Evolutionary conservation across 2,329 filamentous ascomycete species (phyloP).

Genomic region (Chlorencoelia australis): DNA sequence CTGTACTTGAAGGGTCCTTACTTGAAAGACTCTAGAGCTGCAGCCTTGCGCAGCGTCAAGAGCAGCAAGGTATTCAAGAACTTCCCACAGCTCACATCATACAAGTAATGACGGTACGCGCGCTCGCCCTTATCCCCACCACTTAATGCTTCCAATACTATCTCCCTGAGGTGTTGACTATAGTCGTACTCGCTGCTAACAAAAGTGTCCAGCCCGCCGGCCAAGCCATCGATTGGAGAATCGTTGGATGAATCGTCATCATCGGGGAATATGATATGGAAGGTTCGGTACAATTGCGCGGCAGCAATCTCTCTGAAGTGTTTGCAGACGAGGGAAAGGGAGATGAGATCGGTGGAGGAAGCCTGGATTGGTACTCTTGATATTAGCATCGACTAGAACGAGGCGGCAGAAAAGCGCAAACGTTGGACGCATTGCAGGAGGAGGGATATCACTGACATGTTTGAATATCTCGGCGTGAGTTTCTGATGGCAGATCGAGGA

Average conservation of each 20-base stretch:
- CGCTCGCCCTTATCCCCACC: constrained; percentile 42
- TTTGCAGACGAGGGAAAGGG: constrained; percentile 46
- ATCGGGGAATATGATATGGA: constrained; percentile 52
- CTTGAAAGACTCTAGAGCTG: constrained; percentile 45
- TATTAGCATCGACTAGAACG: background rate
- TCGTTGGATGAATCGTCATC: constrained; percentile 43
- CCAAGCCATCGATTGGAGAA: constrained; percentile 45
- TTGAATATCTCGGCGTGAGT: constrained; percentile 25
- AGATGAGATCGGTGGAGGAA: constrained; percentile 42
- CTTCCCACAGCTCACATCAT: constrained; percentile 48
- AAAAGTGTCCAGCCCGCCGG: constrained; percentile 49
- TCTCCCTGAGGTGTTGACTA: constrained; percentile 43
- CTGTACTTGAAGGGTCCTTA: constrained; percentile 24
- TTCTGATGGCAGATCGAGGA: constrained; percentile 25
- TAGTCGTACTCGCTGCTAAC: constrained; percentile 55
- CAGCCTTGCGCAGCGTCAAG: constrained; percentile 45
- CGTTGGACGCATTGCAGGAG: too few relatives aligned
- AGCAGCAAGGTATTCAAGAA: constrained; percentile 53
- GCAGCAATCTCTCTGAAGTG: constrained; percentile 49
- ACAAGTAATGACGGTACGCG: constrained; percentile 44
- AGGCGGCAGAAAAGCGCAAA: constrained; percentile 14
- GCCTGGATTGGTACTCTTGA: constrained; percentile 31
- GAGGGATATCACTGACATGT: too few relatives aligned
- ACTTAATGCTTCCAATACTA: constrained; percentile 46
- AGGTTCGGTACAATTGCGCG: constrained; percentile 47